A percentile compares a stretch with the other conserved stretches of the same genome.
Conservation (phyloP, 805 yeast species). For the Ogataea kodamae region DNA sequence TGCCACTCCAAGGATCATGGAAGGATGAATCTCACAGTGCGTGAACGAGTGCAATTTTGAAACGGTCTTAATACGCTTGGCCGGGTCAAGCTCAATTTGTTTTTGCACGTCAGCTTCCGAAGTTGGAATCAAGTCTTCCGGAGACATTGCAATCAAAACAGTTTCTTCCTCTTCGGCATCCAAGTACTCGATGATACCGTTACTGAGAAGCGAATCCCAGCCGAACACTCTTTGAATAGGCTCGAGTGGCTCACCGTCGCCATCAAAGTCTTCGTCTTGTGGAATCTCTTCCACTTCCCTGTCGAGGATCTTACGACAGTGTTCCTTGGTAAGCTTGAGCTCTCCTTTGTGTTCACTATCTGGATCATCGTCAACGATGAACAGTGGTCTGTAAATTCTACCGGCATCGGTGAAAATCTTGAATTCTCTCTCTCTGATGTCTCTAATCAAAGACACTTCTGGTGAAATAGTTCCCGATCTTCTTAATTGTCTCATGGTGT, state of each 20-base stretch:
- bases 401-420: conserved; percentile 98
- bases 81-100: conserved; percentile 56
- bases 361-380: conserved; percentile 84
- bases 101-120: conserved; percentile 39
- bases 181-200: conserved; percentile 91
- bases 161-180: conserved; percentile 99
- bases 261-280: conserved; percentile 43
- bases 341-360: conserved; percentile 69
- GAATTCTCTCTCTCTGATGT: conserved; percentile 94
- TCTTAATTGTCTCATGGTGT: conserved; percentile 85
- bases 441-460: conserved; percentile 95
- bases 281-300: conserved; percentile 56
- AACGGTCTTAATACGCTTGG: conserved; percentile 74
- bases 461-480: conserved; percentile 94
- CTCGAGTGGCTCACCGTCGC: conserved; percentile 45
- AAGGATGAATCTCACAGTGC: conserved; percentile 98
- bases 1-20: conserved; percentile 97
- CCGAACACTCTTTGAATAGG: conserved; percentile 48
- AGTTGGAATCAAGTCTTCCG: conserved; percentile 82
- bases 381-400: conserved; percentile 94
- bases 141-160: conserved; percentile 97
- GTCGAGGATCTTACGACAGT: conserved; percentile 65
- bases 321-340: conserved; percentile 79
- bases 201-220: conserved; percentile 79
- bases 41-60: conserved; percentile 73